Evolutionary conservation across 768 basidiomycete genomes (phyloP).

Genomic region (Leccinum aurantiacum): DNA sequence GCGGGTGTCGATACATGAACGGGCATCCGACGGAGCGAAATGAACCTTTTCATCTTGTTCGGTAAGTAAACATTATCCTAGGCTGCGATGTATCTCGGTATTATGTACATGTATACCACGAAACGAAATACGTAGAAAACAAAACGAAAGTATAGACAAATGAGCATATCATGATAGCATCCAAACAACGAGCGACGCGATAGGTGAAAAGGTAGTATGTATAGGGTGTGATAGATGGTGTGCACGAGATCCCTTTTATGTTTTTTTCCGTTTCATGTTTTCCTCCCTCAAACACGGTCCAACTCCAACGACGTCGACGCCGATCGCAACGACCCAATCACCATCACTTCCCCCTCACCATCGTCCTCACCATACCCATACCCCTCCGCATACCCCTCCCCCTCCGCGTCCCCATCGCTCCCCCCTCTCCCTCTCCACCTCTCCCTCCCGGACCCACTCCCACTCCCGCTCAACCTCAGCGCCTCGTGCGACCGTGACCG

Average conservation of each 20-base stretch:
- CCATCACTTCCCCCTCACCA: constrained; percentile 19
- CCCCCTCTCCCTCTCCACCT: too few relatives aligned
- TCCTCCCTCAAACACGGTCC: too few relatives aligned
- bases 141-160: neutral
- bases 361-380: neutral
- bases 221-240: neutral
- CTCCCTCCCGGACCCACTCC: too few relatives aligned
- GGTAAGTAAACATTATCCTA: neutral
- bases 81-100: too few relatives aligned
- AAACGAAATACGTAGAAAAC: neutral
- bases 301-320: constrained; percentile 1
- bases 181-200: neutral
- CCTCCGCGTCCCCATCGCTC: too few relatives aligned
- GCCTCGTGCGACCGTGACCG: constrained; percentile 2
- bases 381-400: too few relatives aligned
- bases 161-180: neutral
- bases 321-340: constrained; percentile 15
- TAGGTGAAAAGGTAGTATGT: neutral
- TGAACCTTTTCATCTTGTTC: too few relatives aligned
- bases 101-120: neutral
- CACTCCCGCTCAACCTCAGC: too few relatives aligned
- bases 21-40: too few relatives aligned
- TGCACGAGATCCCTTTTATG: neutral
- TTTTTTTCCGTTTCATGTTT: neutral
- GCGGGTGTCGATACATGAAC: too few relatives aligned